These are phyloP conservation scores for Verticillium alfalfae DNA, from an alignment of 2,329 filamentous ascomycete species.

Conservation along the genomic window DNA sequence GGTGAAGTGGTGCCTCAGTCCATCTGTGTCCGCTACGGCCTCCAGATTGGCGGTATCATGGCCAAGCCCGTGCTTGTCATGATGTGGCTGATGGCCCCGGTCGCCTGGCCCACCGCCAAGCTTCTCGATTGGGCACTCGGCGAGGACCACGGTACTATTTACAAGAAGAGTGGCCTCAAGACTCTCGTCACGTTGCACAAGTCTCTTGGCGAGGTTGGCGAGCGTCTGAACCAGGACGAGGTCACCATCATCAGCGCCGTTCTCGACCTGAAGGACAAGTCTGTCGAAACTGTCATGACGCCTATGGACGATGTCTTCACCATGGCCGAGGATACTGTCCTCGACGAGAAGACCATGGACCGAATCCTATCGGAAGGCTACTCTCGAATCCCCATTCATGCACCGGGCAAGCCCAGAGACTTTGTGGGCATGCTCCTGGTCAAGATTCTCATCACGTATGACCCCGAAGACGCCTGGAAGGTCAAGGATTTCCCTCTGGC, in stretches of 20 bases:
- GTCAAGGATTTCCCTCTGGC: conserved; percentile 90
- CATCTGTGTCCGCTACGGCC: conserved; percentile 89
- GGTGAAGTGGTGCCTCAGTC: conserved; percentile 96
- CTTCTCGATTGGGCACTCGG: conserved; percentile 89
- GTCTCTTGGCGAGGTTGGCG: conserved; percentile 77
- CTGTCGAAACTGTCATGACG: conserved; percentile 95
- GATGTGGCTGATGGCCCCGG: conserved; percentile 87
- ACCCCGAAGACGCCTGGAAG: conserved; percentile 83
- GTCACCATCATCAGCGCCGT: conserved; percentile 98
- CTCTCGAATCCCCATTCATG: conserved; percentile 91
- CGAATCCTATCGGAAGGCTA: conserved; percentile 89
- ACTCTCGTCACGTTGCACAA: conserved; percentile 93
- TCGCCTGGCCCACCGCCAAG: conserved; percentile 94
- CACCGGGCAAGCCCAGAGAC: conserved; percentile 74
- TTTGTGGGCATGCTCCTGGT: conserved; percentile 98
- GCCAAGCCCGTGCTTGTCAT: conserved; percentile 77
- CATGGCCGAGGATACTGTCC: conserved; percentile 88
- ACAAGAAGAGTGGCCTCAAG: conserved; percentile 97
- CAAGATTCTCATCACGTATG: conserved; percentile 98
- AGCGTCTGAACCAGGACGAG: conserved; percentile 93
- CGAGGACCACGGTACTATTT: conserved; percentile 84
- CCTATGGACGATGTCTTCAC: conserved; percentile 97
- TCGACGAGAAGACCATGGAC: conserved; percentile 94
- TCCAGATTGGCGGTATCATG: conserved; percentile 93
- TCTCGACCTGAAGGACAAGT: conserved; percentile 91